These are phyloP conservation scores for Exophiala sp. DNA, from an alignment of 2,329 filamentous ascomycete species.

Conservation along the genomic window DNA sequence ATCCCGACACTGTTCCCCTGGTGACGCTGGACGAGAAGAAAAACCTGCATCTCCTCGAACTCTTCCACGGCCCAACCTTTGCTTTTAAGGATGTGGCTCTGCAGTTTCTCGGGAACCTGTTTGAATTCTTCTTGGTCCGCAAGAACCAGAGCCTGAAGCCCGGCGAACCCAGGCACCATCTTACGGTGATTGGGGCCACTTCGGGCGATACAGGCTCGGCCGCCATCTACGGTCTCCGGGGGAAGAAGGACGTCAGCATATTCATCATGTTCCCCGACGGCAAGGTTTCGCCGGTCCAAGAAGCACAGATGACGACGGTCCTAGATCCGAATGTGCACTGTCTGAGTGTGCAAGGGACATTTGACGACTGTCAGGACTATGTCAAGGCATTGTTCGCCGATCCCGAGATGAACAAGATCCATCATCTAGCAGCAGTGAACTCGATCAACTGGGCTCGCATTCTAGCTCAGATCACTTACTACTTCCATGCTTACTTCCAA, in stretches of 20 bases:
- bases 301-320: constrained; percentile 95
- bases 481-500: constrained; percentile 89
- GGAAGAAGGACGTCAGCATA: constrained; percentile 94
- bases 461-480: constrained; percentile 93
- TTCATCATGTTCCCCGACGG: constrained; percentile 93
- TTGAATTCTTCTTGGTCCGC: constrained; percentile 44
- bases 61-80: constrained; percentile 94
- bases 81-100: constrained; percentile 94
- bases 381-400: constrained; percentile 91
- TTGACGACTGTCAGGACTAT: constrained; percentile 94
- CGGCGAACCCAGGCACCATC: constrained; percentile 61
- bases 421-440: constrained; percentile 88
- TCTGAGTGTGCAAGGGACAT: constrained; percentile 79
- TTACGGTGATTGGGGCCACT: constrained; percentile 81
- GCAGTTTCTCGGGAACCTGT: constrained; percentile 93
- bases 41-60: constrained; percentile 79
- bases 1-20: constrained; percentile 69
- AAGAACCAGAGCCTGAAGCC: constrained; percentile 39
- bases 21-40: constrained; percentile 64
- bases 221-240: constrained; percentile 88
- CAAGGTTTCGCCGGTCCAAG: constrained; percentile 83
- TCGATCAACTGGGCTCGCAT: constrained; percentile 96
- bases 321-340: constrained; percentile 90
- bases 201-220: constrained; percentile 85
- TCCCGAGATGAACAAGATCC: constrained; percentile 69